phyloP scores from a whole-genome alignment of 345 rosid genomes.

The Melaleuca quinquenervia region DNA sequence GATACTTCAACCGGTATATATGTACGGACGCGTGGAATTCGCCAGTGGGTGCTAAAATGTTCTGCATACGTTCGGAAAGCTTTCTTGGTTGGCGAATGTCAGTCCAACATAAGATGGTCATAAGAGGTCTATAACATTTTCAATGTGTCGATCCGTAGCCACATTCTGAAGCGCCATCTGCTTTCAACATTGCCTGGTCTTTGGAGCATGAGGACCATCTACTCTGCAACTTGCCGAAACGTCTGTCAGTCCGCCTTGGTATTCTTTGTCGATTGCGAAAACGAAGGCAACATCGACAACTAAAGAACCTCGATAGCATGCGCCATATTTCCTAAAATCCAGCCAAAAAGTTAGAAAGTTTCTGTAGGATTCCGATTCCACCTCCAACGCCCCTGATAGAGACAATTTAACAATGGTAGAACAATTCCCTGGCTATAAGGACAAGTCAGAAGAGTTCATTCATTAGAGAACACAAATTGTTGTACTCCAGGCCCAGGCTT shows the following conservation, averaged over 20 bases:
- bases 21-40: too few relatives aligned
- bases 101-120: background rate
- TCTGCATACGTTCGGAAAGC: background rate
- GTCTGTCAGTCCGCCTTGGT: background rate
- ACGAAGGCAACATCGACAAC: background rate
- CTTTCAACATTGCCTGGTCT: background rate
- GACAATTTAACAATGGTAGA: background rate
- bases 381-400: background rate
- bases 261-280: background rate
- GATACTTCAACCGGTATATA: background rate
- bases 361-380: background rate
- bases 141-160: background rate
- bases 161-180: background rate
- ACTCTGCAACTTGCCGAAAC: background rate
- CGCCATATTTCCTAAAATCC: background rate
- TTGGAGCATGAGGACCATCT: background rate
- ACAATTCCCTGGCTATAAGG: background rate
- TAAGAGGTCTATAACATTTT: background rate
- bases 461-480: background rate
- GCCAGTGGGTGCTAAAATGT: background rate
- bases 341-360: background rate
- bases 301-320: background rate
- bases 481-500: background rate
- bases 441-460: background rate
- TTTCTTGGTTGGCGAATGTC: background rate